Conservation (phyloP, 306 rosid genomes). For the Medicago truncatula region DNA sequence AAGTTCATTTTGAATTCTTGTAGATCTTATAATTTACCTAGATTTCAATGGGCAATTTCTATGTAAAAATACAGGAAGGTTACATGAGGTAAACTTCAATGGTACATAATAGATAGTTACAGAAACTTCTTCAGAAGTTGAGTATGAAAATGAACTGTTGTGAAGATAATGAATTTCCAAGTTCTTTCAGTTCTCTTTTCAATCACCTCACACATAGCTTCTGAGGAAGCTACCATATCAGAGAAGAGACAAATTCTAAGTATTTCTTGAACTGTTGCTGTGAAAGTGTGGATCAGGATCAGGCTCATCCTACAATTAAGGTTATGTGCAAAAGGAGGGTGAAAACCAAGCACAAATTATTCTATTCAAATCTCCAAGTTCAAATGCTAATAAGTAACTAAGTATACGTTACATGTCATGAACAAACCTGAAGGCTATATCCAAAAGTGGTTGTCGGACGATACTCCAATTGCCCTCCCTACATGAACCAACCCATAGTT, state of each 20-base stretch:
- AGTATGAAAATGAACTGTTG: slow-evolving; percentile 28
- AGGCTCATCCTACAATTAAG: slow-evolving; percentile 67
- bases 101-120: slow-evolving; percentile 2
- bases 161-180: slow-evolving; percentile 26
- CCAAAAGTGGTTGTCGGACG: slow-evolving; percentile 68
- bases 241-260: slow-evolving; percentile 45
- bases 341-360: slow-evolving; percentile 36
- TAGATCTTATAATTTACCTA: slow-evolving; percentile 20
- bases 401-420: slow-evolving; percentile 17
- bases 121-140: slow-evolving; percentile 12
- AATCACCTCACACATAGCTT: slow-evolving; percentile 28
- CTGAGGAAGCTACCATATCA: slow-evolving; percentile 28
- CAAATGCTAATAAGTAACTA: neutral
- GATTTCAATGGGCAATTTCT: slow-evolving; percentile 31
- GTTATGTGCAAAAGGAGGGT: slow-evolving; percentile 34
- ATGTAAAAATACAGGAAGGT: slow-evolving; percentile 30
- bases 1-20: slow-evolving; percentile 18
- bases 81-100: slow-evolving; percentile 5
- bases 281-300: slow-evolving; percentile 73
- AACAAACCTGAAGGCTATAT: slow-evolving; percentile 80
- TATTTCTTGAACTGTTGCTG: slow-evolving; percentile 70
- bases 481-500: slow-evolving; percentile 41
- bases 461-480: slow-evolving; percentile 83
- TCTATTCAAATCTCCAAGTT: slow-evolving; percentile 34
- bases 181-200: slow-evolving; percentile 31